These are phyloP conservation scores for Nothophoma quercina DNA, from an alignment of 2,329 filamentous ascomycete species.

Conservation along the genomic window DNA sequence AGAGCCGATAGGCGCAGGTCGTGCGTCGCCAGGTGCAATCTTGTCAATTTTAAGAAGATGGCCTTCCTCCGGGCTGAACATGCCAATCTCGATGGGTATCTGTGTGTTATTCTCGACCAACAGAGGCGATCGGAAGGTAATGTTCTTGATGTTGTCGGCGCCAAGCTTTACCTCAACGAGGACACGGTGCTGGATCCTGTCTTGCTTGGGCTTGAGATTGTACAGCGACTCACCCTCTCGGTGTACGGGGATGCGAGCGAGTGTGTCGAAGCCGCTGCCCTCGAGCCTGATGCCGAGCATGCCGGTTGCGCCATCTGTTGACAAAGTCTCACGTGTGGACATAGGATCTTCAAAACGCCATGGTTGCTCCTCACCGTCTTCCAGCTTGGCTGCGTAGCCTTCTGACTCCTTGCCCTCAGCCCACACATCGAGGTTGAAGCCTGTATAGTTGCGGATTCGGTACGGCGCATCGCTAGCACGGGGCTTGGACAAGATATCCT, in stretches of 20 bases:
- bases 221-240: slow-evolving; percentile 95
- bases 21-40: slow-evolving; percentile 87
- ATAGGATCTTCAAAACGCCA: slow-evolving; percentile 98
- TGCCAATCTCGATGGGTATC: slow-evolving; percentile 90
- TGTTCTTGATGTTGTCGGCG: slow-evolving; percentile 96
- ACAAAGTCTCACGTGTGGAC: slow-evolving; percentile 91
- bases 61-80: slow-evolving; percentile 86
- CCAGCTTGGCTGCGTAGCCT: slow-evolving; percentile 76
- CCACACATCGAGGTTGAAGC: slow-evolving; percentile 87
- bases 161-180: slow-evolving; percentile 91
- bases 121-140: slow-evolving; percentile 90
- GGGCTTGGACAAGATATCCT: slow-evolving; percentile 93
- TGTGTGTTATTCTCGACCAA: slow-evolving; percentile 96
- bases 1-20: slow-evolving; percentile 90
- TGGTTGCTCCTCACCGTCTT: slow-evolving; percentile 87
- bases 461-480: slow-evolving; percentile 92
- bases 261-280: slow-evolving; percentile 89
- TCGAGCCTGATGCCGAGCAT: slow-evolving; percentile 85
- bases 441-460: slow-evolving; percentile 92
- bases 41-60: slow-evolving; percentile 98
- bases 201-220: slow-evolving; percentile 84
- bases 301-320: slow-evolving; percentile 81
- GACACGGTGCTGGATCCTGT: slow-evolving; percentile 84
- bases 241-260: slow-evolving; percentile 87
- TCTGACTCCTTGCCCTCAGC: slow-evolving; percentile 72